These are phyloP conservation scores for Pterocarpus santalinus DNA, from an alignment of 306 rosid genomes.

Conservation along the genomic window DNA sequence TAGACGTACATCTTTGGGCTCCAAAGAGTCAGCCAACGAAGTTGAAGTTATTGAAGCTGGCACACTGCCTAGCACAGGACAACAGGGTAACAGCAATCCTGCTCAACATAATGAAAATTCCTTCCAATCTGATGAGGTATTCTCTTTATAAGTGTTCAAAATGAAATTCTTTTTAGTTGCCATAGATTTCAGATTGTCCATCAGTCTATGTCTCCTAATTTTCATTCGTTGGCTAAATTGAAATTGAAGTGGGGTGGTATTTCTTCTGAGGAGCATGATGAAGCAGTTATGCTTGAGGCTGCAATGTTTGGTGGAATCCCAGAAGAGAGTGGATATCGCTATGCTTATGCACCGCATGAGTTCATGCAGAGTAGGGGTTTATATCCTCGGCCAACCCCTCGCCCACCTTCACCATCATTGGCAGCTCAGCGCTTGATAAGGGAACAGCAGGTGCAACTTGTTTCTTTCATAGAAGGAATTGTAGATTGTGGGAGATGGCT, in stretches of 20 bases:
- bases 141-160: slow-evolving; percentile 30
- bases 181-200: not conserved
- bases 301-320: slow-evolving; percentile 97
- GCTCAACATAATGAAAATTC: slow-evolving; percentile 55
- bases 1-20: slow-evolving; percentile 57
- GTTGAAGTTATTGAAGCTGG: slow-evolving; percentile 57
- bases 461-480: slow-evolving; percentile 32
- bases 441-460: slow-evolving; percentile 84
- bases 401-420: slow-evolving; percentile 89
- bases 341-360: slow-evolving; percentile 75
- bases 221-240: slow-evolving; percentile 29
- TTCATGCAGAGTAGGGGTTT: slow-evolving; percentile 61
- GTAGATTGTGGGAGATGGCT: slow-evolving; percentile 23
- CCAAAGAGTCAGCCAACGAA: slow-evolving; percentile 58
- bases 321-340: slow-evolving; percentile 72
- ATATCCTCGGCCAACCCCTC: slow-evolving; percentile 59
- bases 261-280: slow-evolving; percentile 90
- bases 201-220: slow-evolving; percentile 29
- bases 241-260: slow-evolving; percentile 93
- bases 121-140: slow-evolving; percentile 82
- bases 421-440: slow-evolving; percentile 89
- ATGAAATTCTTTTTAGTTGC: not conserved
- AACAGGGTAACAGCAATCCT: slow-evolving; percentile 45
- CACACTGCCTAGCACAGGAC: slow-evolving; percentile 63
- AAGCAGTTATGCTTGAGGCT: slow-evolving; percentile 98